These are phyloP conservation scores for Echria macrotheca DNA, from an alignment of 495 filamentous ascomycete genomes.

Conservation along the genomic window DNA sequence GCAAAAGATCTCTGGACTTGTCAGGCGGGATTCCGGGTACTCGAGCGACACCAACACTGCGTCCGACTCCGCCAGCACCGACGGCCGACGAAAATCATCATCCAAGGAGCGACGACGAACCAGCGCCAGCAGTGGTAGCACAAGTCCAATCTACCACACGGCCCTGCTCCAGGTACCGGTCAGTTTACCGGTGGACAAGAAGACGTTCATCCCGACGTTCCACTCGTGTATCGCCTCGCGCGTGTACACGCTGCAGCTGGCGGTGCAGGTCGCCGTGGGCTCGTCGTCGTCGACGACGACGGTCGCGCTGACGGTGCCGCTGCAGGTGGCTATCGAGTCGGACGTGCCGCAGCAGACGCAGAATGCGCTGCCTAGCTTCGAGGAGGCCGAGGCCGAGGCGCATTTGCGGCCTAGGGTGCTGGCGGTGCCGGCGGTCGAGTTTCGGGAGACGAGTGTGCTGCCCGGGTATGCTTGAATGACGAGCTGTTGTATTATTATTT, in stretches of 20 bases:
- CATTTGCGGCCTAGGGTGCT: constrained; percentile 44
- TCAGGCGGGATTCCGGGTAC: constrained; percentile 58
- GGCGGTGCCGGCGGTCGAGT: constrained; percentile 8
- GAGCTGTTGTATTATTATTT: no score
- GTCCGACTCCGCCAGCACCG: constrained; percentile 6
- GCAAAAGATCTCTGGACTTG: constrained; percentile 36
- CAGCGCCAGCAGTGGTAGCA: not conserved
- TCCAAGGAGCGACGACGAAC: not conserved
- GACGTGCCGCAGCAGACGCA: constrained; percentile 8
- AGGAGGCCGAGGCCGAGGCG: constrained; percentile 40
- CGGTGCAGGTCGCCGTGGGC: constrained; percentile 53
- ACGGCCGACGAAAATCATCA: no score
- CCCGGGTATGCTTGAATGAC: constrained; percentile 41
- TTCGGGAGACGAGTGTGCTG: constrained; percentile 15
- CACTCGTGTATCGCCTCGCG: constrained; percentile 79
- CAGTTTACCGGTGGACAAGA: constrained; percentile 58
- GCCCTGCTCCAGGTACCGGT: constrained; percentile 69
- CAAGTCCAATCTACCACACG: constrained; percentile 50
- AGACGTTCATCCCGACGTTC: constrained; percentile 80
- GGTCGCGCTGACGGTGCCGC: constrained; percentile 62
- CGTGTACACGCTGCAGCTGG: constrained; percentile 68
- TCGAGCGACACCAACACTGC: constrained; percentile 27
- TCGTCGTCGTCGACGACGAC: constrained; percentile 50
- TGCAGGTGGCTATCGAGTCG: constrained; percentile 61
- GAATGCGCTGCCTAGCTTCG: constrained; percentile 33